phyloP scores from a whole-genome alignment of 148 eudicot genomes.

The Chenopodium berlandieri region DNA sequence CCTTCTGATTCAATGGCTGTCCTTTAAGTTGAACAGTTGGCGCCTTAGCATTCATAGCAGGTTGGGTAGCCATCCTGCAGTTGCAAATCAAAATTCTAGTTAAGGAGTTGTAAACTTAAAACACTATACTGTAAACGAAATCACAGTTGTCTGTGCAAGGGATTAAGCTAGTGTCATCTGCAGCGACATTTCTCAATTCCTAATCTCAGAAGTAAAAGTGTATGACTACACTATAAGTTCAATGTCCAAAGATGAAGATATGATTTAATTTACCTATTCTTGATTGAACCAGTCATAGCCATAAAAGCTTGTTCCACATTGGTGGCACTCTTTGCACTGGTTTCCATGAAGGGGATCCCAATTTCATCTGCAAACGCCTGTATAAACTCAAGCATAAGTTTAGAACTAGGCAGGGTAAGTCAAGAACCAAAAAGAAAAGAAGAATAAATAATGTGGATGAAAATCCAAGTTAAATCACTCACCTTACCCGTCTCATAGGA shows the following conservation, averaged over 20 bases:
- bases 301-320: constrained; percentile 79
- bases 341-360: constrained; percentile 71
- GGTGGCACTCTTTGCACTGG: constrained; percentile 72
- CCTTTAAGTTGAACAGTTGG: constrained; percentile 72
- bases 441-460: background rate
- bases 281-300: constrained; percentile 77
- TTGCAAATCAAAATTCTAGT: background rate
- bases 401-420: background rate
- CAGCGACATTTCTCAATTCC: too few relatives aligned
- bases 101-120: background rate
- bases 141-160: background rate
- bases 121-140: background rate
- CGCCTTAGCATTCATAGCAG: constrained; percentile 50
- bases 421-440: background rate
- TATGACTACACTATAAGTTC: too few relatives aligned
- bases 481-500: constrained; percentile 67
- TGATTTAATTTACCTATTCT: constrained; percentile 40
- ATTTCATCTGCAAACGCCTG: constrained; percentile 77
- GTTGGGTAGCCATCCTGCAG: constrained; percentile 71
- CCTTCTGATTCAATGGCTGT: constrained; percentile 60
- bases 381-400: constrained; percentile 1
- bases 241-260: background rate
- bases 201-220: too few relatives aligned
- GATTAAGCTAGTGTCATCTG: background rate
- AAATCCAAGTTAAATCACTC: constrained; percentile 1